Conservation (phyloP, 176 grass and related monocot species). For the Ampelocalamus luodianensis region DNA sequence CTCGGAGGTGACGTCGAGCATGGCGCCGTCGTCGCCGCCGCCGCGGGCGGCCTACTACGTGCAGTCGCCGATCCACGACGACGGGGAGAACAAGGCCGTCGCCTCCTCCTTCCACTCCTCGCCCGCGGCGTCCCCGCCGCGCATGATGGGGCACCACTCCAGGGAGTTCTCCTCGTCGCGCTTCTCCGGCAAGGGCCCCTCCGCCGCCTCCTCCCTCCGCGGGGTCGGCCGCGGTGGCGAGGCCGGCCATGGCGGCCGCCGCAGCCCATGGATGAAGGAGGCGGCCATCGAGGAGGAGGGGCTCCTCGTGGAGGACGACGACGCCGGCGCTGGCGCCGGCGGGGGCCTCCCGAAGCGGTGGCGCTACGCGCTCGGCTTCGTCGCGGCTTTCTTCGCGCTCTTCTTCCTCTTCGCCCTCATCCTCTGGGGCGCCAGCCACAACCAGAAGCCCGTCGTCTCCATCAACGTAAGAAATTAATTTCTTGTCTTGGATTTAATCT, state of each 20-base stretch:
- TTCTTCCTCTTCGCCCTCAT: conserved; percentile 96
- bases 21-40: conserved; percentile 64
- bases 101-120: conserved; percentile 72
- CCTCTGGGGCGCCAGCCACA: conserved; percentile 84
- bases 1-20: conserved; percentile 83
- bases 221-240: background rate
- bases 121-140: conserved; percentile 71
- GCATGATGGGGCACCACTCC: conserved; percentile 56
- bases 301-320: conserved; percentile 60
- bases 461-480: conserved; percentile 44
- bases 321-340: background rate
- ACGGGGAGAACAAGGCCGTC: conserved; percentile 69
- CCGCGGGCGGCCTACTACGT: conserved; percentile 78
- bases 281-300: conserved; percentile 85
- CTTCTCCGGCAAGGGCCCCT: conserved; percentile 59
- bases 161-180: conserved; percentile 73
- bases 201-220: conserved; percentile 25
- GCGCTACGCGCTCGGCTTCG: conserved; percentile 64
- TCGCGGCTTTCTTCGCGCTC: conserved; percentile 66
- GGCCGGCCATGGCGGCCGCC: background rate
- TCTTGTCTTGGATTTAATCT: background rate
- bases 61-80: conserved; percentile 86
- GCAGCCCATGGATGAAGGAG: conserved; percentile 49
- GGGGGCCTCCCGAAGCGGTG: conserved; percentile 44
- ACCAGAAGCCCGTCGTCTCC: conserved; percentile 67